These are phyloP conservation scores for Lunularia cruciata DNA, from an alignment of 225 moss, liverwort and hornwort species.

Conservation along the genomic window DNA sequence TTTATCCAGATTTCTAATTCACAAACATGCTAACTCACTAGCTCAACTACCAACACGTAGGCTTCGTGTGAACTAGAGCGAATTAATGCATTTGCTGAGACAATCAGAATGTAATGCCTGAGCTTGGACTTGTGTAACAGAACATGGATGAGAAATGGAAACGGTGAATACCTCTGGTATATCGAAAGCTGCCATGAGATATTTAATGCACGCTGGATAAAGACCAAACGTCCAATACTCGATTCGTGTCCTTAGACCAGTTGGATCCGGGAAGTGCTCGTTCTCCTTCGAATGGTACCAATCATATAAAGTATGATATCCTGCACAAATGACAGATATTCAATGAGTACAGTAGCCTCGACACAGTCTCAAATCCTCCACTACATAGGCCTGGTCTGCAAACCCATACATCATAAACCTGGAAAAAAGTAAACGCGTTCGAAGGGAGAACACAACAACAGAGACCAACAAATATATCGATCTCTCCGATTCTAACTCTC, in stretches of 20 bases:
- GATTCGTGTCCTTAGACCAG: constrained; percentile 84
- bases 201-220: constrained; percentile 97
- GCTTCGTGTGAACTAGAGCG: too few species aligned
- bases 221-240: constrained; percentile 95
- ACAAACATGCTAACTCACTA: too few species aligned
- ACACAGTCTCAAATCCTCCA: too few species aligned
- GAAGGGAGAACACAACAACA: neutral
- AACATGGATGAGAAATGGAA: too few species aligned
- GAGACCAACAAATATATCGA: neutral
- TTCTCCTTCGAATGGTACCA: constrained; percentile 96
- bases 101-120: too few species aligned
- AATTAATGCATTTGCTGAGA: too few species aligned
- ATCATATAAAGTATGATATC: constrained; percentile 91
- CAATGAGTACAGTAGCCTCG: too few species aligned
- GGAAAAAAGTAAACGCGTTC: too few species aligned
- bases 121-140: too few species aligned
- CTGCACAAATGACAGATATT: constrained; percentile 36
- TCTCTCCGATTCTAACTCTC: neutral
- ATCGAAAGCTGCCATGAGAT: constrained; percentile 99
- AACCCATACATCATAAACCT: too few species aligned
- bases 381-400: too few species aligned
- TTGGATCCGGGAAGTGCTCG: constrained; percentile 98
- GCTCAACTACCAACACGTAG: too few species aligned
- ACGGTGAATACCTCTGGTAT: constrained; percentile 78
- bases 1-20: neutral